Evolutionary conservation across 495 filamentous ascomycete genomes (phyloP).

Genomic region (Lasiosphaeriaceae sp.): DNA sequence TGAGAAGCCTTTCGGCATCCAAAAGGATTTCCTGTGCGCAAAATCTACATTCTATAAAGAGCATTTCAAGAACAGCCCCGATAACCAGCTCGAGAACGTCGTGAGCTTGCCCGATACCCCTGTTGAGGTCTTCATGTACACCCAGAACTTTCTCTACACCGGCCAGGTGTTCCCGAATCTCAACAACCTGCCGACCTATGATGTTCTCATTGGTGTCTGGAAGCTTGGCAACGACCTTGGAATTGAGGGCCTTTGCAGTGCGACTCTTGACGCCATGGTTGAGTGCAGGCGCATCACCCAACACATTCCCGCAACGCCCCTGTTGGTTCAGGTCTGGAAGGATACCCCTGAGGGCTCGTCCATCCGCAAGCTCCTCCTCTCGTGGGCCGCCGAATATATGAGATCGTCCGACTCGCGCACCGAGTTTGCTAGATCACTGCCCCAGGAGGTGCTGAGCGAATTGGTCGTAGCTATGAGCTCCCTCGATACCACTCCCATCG

Average conservation of each 20-base stretch:
- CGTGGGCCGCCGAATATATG: conserved; percentile 57
- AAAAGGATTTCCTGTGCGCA: conserved; percentile 50
- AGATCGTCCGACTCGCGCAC: conserved; percentile 44
- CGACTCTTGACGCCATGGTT: conserved; percentile 48
- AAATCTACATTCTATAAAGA: conserved; percentile 45
- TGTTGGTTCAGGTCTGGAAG: conserved; percentile 52
- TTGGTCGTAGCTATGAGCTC: conserved; percentile 55
- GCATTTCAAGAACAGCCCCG: conserved; percentile 35
- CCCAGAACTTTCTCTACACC: conserved; percentile 51
- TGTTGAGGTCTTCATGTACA: conserved; percentile 44
- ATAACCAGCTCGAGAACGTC: conserved; percentile 37
- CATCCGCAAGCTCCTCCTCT: conserved; percentile 48
- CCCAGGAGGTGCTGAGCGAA: conserved; percentile 52
- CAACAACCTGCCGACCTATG: conserved; percentile 41
- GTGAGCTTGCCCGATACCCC: conserved; percentile 44
- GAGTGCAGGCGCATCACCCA: conserved; percentile 45
- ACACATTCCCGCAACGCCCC: conserved; percentile 47
- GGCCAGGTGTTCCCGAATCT: conserved; percentile 38
- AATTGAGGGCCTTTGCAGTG: conserved; percentile 50
- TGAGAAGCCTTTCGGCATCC: conserved; percentile 48
- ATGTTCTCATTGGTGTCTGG: conserved; percentile 49
- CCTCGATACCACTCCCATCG: conserved; percentile 29
- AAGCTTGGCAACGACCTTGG: conserved; percentile 46
- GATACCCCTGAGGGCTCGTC: conserved; percentile 52
- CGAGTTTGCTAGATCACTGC: conserved; percentile 50